Base-by-base conservation (phyloP, 1,284 basidiomycete species). In the Macrocybe sp. region DNA sequence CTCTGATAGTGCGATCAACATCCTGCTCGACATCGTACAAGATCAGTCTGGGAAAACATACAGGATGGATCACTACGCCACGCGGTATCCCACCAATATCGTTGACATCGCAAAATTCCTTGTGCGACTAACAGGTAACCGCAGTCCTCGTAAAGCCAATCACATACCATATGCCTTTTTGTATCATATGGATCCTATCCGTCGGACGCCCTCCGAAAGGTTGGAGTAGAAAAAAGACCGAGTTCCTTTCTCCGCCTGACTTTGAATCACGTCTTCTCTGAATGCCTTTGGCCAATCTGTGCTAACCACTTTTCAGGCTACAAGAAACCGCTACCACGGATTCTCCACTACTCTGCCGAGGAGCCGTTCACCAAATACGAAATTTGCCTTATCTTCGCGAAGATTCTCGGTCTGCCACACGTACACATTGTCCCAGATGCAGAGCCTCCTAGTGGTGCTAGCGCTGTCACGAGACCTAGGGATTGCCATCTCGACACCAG, bases 21-120 rank as follows among this genome's bases (percentile, higher is more conserved):
- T 87, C 50, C 73, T 93, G 8, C 61, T 92, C 22, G 89, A 92
- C 60, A 69, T 90, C 39, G 87, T 92, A 1, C 69, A 77, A 51
- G 86, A 90, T 58, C 85, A 84, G 58, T 85, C 84, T 6, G 85
- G 84, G 4, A 89, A 89, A 65, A 69, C 68, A 43, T 89, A 89
- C 68, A 87, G 79, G 60, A 92, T 92, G 90, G 90, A 93, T 59
- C 86, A 92, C 64, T 92, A 81, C 60, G 89, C 87, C 9, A 87
- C 82, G 12, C 75, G 90, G 14, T 90, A 83, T 65, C 89, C 90
- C 1, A 92, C 89, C 29, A 88, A 88, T 56, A 79, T 87, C 8
- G 59, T 84, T 32, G 87, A 91, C 58, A 83, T 92, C 48, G 85
- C 83, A 1, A 72, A 75, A 31, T 91, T 91, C 64, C 73, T 92